These are phyloP conservation scores for Aspergillus bertholletiae DNA, from an alignment of 495 filamentous ascomycete species.

Conservation along the genomic window DNA sequence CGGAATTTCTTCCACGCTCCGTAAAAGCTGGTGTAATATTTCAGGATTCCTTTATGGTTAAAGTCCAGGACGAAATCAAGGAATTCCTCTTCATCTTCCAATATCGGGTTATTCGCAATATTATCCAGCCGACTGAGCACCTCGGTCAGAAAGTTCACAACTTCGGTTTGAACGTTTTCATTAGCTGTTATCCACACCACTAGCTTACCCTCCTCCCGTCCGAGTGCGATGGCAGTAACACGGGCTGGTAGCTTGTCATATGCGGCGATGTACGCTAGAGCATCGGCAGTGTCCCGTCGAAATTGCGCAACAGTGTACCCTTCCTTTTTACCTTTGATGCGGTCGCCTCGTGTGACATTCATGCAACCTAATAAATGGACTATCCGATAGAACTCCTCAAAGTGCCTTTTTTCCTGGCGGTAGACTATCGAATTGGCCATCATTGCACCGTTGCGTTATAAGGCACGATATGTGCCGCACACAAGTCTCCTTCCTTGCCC, in stretches of 20 bases:
- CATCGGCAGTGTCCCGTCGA: slow-evolving; percentile 3
- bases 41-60: too few species aligned
- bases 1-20: too few species aligned
- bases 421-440: too few species aligned
- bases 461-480: too few species aligned
- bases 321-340: not conserved
- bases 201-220: not conserved
- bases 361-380: too few species aligned
- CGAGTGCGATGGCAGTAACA: slow-evolving; percentile 1
- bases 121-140: not conserved
- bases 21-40: too few species aligned
- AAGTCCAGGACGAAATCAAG: too few species aligned
- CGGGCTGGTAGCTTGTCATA: not conserved
- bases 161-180: not conserved
- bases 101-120: not conserved
- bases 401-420: too few species aligned
- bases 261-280: slow-evolving; percentile 6
- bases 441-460: too few species aligned
- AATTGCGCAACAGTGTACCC: not conserved
- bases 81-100: too few species aligned
- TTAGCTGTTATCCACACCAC: slow-evolving; percentile 6
- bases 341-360: not conserved
- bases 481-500: too few species aligned
- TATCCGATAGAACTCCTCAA: too few species aligned
- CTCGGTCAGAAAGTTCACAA: not conserved